Evolutionary conservation across 75 land plant species (phyloP).

Genomic region (Picea glauca): DNA sequence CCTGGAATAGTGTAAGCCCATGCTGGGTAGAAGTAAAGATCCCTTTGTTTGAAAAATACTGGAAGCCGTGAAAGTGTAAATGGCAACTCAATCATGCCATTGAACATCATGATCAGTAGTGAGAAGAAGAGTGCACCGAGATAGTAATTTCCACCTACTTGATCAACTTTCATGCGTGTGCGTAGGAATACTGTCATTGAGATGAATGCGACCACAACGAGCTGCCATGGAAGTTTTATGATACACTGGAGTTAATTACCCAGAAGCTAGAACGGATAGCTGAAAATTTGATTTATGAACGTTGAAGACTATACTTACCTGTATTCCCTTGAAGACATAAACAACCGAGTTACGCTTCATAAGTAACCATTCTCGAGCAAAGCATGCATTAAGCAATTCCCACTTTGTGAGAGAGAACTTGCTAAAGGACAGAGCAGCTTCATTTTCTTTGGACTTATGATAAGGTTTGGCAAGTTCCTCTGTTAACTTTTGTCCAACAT

Average conservation of each 20-base stretch:
- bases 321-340: constrained; percentile 62
- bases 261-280: background rate
- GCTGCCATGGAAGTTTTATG: no score
- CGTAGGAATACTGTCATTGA: constrained; percentile 32
- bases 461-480: constrained; percentile 45
- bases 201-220: constrained; percentile 15
- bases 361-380: constrained; percentile 56
- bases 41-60: no score
- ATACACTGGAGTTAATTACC: background rate
- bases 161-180: no score
- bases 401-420: constrained; percentile 46
- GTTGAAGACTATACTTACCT: constrained; percentile 35
- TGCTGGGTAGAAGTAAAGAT: no score
- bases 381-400: constrained; percentile 64
- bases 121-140: no score
- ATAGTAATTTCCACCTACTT: no score
- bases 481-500: constrained; percentile 9
- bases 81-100: no score
- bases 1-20: no score
- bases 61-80: no score
- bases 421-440: constrained; percentile 36
- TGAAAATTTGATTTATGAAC: background rate
- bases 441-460: constrained; percentile 31
- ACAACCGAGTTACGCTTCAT: constrained; percentile 70
- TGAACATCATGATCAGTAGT: no score